Base-by-base conservation (phyloP, 1,284 basidiomycete species). In the Golubevia pallescens region DNA sequence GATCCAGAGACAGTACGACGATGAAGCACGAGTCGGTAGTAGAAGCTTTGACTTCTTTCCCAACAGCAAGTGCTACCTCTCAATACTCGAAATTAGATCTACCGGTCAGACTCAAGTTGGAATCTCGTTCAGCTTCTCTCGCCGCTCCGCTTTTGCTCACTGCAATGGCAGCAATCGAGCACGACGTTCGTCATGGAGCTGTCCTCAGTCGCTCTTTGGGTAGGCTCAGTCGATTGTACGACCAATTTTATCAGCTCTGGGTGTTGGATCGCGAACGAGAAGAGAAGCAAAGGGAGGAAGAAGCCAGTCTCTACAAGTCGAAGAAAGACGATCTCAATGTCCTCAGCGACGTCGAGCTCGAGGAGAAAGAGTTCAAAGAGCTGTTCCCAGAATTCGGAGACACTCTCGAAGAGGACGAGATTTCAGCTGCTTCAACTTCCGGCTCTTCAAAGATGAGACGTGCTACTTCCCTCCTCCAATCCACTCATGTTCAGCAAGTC, bases 341-440 rank as follows among this genome's bases (percentile, higher is more conserved):
- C 24, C 86, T 89, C 8, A 89, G 89, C 10, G 95, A 95, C 69
- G 90, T 90, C 8, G 92, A 84, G 58, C 67, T 84, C 13, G 86
- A 96, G 78, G 93, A 93, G 82, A 88, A 89, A 68, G 95, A 97
- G 78, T 93, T 97, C 81, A 87, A 90, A 23, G 86, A 89, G 1
- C 86, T 97, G 57, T 97, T 98, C 86, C 94, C 95, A 1, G 90
- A 91, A 20, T 97, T 92, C 78, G 92, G 91, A 56, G 89, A 92
- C 63, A 88, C 89, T 23, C 86, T 92, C 24, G 80, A 85, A 53
- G 78, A 78, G n/a, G n/a, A n/a, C 8, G 58, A 60, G 28, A 28
- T 28, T 28, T 28, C 28, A 28, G 28, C 28, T 28, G 28, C 28
- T 28, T 28, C 28, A 28, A 28, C 28, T 28, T 28, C 28, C 28